Base-by-base conservation (phyloP, 2,329 filamentous ascomycete genomes). In the Venturia carpophila region DNA sequence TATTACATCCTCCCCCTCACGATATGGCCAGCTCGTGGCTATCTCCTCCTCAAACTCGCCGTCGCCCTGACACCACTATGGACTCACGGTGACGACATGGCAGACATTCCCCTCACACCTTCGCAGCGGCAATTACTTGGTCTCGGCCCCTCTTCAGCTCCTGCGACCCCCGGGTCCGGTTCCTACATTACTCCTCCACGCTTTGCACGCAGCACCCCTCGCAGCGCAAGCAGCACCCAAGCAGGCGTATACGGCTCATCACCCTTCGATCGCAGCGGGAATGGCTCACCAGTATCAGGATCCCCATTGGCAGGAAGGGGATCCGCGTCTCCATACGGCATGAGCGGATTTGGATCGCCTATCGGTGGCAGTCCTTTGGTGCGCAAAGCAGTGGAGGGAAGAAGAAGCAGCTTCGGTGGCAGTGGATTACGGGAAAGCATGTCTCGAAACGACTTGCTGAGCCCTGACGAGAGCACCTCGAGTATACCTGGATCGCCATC, bases 41-140 rank as follows among this genome's bases (percentile, higher is more conserved):
- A 88, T 71, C 73, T 80, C 68, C 65, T 75, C 63, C 52, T 70
- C 67, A 96, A 96, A 76, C 89, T 96, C 64, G 73, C 79, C 68
- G 71, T 87, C 64, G 89, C 91, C 45, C 78, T 90, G 66, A 79
- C 86, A 58, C 94, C 93, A 2, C 82, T 96, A 15, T 76, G 91
- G 71, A 84, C 87, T 68, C 81, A 83, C 55, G 82, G 82, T 69
- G 94, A 97, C 75, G 84, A 92, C 68, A 83, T 97, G 68, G 81
- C 87, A 75, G 94, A 99, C 75, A 96, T 99, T 62, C 87, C 93
- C 67, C 83, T 99, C 69, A 97, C 93, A 0, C 87, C 90, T n/a
- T 86, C 87, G 15, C 94, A 97, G 79, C 89, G 93, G 67, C 83
- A 87, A 68, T 83, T 96, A 17, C 85, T 99, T 63, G 92, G 92